These are phyloP conservation scores for Tetrahymena elliotti DNA, from an alignment of 73 alveolate genomes.

Conservation along the genomic window DNA sequence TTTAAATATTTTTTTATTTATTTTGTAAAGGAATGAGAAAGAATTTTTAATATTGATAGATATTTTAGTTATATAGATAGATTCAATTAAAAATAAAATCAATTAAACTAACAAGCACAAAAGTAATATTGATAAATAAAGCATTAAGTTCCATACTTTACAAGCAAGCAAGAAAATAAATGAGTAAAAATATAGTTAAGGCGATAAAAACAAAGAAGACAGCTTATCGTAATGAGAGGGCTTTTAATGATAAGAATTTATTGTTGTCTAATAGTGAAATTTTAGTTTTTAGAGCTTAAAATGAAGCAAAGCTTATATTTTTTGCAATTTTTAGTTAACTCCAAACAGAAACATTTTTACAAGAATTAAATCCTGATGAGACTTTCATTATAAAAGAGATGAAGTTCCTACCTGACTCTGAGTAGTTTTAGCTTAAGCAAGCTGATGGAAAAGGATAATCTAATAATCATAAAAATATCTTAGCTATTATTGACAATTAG, in stretches of 20 bases:
- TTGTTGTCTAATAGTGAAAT: neutral
- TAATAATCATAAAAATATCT: neutral
- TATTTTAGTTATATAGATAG: neutral
- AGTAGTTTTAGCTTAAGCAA: neutral
- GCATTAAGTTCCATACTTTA: neutral
- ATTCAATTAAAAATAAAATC: neutral
- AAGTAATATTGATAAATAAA: neutral
- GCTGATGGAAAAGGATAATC: neutral
- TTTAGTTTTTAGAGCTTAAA: neutral
- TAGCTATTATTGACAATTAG: neutral
- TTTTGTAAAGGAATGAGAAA: neutral
- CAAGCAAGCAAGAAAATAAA: no score
- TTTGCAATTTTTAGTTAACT: neutral
- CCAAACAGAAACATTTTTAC: neutral
- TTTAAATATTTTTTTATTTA: no score
- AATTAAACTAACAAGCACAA: neutral
- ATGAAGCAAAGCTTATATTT: neutral
- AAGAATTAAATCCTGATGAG: neutral
- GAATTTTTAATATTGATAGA: neutral
- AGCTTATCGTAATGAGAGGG: neutral
- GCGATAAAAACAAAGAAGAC: neutral
- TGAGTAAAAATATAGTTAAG: neutral
- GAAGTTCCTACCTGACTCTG: neutral
- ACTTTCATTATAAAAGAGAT: neutral
- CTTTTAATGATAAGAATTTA: neutral